phyloP scores from a whole-genome alignment of 306 rosid genomes.

The Dryas alaskensis region DNA sequence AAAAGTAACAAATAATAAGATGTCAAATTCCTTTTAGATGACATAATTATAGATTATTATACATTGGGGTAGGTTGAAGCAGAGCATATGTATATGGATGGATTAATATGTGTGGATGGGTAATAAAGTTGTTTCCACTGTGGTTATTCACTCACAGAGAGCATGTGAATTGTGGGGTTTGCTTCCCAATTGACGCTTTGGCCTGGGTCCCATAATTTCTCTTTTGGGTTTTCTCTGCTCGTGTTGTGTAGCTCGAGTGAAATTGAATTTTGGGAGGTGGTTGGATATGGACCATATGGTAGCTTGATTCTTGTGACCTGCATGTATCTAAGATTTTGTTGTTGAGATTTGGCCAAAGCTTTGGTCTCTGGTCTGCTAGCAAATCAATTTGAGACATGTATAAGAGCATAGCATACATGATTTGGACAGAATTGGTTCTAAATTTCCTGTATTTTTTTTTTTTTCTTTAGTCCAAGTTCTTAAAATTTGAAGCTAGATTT shows the following conservation, averaged over 20 bases:
- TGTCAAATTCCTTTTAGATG: slow-evolving; percentile 25
- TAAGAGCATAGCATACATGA: background rate
- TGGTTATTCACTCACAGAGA: slow-evolving; percentile 33
- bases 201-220: slow-evolving; percentile 27
- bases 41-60: slow-evolving; percentile 11
- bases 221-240: background rate
- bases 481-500: background rate
- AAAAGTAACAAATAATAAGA: slow-evolving; percentile 3
- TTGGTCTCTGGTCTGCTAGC: background rate
- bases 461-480: background rate
- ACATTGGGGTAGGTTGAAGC: slow-evolving; percentile 10
- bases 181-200: slow-evolving; percentile 34
- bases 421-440: background rate
- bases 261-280: slow-evolving; percentile 23
- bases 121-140: slow-evolving; percentile 35
- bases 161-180: slow-evolving; percentile 66
- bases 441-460: background rate
- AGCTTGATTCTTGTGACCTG: slow-evolving; percentile 18
- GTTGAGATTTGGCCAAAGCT: background rate
- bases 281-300: slow-evolving; percentile 10
- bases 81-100: background rate
- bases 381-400: background rate
- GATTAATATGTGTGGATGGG: slow-evolving; percentile 9
- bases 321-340: background rate
- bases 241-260: slow-evolving; percentile 15